A percentile compares a stretch with the other conserved stretches of the same genome.
These are phyloP conservation scores for Bauhinia variegata DNA, from an alignment of 306 rosid genomes.

Conservation along the genomic window DNA sequence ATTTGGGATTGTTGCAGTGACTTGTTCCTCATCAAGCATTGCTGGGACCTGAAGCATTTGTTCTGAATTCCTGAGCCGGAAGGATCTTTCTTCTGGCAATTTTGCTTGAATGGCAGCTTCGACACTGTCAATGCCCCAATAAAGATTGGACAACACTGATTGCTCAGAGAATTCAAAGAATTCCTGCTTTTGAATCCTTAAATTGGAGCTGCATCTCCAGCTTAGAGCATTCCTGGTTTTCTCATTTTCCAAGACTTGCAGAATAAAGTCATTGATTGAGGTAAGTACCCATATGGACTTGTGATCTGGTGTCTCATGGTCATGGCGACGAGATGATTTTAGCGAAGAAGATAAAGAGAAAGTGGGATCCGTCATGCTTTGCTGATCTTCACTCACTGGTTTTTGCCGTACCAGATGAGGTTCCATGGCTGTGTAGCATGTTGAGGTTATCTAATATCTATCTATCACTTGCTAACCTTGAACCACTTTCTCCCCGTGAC, in stretches of 20 bases:
- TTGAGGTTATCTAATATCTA: not conserved
- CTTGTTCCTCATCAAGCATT: constrained; percentile 65
- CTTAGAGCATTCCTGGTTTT: constrained; percentile 50
- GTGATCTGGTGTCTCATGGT: constrained; percentile 53
- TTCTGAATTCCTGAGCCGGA: constrained; percentile 58
- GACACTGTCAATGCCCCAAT: constrained; percentile 67
- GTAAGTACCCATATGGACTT: constrained; percentile 55
- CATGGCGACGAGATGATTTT: constrained; percentile 23
- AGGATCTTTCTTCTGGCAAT: constrained; percentile 44
- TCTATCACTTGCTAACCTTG: not conserved
- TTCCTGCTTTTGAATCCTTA: constrained; percentile 54
- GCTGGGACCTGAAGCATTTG: constrained; percentile 86
- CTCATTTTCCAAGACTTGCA: constrained; percentile 48
- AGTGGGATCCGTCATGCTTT: constrained; percentile 11
- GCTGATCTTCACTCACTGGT: constrained; percentile 29
- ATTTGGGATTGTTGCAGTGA: constrained; percentile 65
- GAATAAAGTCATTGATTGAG: constrained; percentile 59
- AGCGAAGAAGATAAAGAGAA: constrained; percentile 30
- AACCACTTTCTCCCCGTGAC: constrained; percentile 67
- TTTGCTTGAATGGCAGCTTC: constrained; percentile 58
- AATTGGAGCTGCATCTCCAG: constrained; percentile 53
- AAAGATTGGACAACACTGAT: constrained; percentile 68
- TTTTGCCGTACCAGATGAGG: constrained; percentile 20
- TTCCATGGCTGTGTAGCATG: constrained; percentile 31
- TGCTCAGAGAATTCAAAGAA: constrained; percentile 73